Evolutionary conservation across 805 yeast species (phyloP).

Genomic region (Kazachstania viticola): DNA sequence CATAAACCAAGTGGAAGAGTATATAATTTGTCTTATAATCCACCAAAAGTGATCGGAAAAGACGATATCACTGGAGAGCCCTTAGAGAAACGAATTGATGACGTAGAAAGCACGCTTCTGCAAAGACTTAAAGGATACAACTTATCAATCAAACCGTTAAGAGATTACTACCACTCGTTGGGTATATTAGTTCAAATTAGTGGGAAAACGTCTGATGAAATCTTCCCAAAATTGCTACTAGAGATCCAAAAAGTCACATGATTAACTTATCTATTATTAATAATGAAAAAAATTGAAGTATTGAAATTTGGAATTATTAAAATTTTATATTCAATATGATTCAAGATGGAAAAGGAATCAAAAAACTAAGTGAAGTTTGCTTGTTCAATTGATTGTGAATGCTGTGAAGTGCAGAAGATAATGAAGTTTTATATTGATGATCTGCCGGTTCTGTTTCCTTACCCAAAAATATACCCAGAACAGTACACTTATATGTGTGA

Average conservation of each 20-base stretch:
- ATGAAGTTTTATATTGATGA: slow-evolving; percentile 86
- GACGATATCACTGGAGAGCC: slow-evolving; percentile 91
- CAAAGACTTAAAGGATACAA: slow-evolving; percentile 51
- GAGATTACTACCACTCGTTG: slow-evolving; percentile 41
- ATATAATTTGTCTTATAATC: slow-evolving; percentile 76
- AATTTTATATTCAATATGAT: neutral
- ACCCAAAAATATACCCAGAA: slow-evolving; percentile 94
- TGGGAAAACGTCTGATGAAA: slow-evolving; percentile 77
- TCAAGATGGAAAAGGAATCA: too few relatives aligned
- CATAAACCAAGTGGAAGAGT: slow-evolving; percentile 79
- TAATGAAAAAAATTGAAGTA: too few relatives aligned
- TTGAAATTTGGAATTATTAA: too few relatives aligned
- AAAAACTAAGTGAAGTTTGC: too few relatives aligned
- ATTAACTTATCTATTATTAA: too few relatives aligned
- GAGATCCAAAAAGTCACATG: too few relatives aligned
- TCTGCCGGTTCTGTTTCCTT: slow-evolving; percentile 89
- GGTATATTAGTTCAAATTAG: slow-evolving; percentile 44
- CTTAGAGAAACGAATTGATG: slow-evolving; percentile 69
- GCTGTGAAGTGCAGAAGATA: neutral
- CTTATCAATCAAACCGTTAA: slow-evolving; percentile 48
- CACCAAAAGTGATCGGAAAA: slow-evolving; percentile 69
- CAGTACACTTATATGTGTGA: slow-evolving; percentile 98
- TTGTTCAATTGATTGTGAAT: neutral
- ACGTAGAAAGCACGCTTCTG: slow-evolving; percentile 64
- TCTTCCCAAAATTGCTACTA: slow-evolving; percentile 53